Evolutionary conservation across 164 flowering plant species (phyloP), one percentile per base, ranked within the genome.

Genomic region (Nelumbo lutea): DNA sequence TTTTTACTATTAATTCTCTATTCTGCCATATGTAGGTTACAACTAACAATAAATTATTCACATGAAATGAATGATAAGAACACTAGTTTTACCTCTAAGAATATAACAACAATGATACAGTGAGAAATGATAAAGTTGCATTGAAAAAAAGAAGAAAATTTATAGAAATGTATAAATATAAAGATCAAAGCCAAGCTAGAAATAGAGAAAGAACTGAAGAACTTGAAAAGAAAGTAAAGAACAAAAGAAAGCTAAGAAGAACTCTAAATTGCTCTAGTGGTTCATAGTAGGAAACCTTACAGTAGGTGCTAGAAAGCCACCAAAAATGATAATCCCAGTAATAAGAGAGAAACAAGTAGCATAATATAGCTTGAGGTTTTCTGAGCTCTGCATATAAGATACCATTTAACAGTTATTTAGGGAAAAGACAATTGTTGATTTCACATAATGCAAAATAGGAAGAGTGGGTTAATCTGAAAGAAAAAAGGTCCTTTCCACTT

Each of bases 271-370:
- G 38, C 14, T 6, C 41, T 15, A 27, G 4, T 15, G 56, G 2
- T 27, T 10, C 46, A 60, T 9, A 47, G 50, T 44, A 72, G 39
- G 66, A 41, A 67, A 76, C 86, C 96, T 89, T 78, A 94, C 98
- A 57, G 89, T 75, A 27, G 98, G 98, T 56, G 97, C 98, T 63
- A 94, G 86, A 70, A 94, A 92, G 67, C 98, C 98, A 15, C 98
- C 98, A 77, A 94, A 94, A 58, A 94, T 48, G 70, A 94, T 94
- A 70, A 91, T 81, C 59, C 96, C 96, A 48, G 87, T 80, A 72
- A 94, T 91, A 46, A 94, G 89, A 46, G 96, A 78, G 73, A 84
- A 83, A 72, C 98, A 90, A 42, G 86, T 72, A n/a, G 90, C 96
- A 77, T 94, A 94, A 78, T 90, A 94, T 76, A 59, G 75, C 82